Base-by-base conservation (phyloP, 2,329 filamentous ascomycete genomes). In the Penicillium sp. region DNA sequence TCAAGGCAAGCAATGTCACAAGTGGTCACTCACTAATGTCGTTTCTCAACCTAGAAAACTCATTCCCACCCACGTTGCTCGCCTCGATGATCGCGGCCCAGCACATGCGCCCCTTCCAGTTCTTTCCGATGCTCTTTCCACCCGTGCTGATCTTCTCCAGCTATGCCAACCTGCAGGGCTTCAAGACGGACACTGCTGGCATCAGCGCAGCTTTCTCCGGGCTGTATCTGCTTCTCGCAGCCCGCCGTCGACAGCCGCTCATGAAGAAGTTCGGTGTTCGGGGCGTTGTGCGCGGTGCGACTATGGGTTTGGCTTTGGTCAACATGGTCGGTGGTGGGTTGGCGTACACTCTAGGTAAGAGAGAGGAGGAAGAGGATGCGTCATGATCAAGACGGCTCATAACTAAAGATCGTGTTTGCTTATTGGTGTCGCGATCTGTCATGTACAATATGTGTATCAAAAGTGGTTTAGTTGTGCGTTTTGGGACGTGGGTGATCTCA, bases 51-150 rank as follows among this genome's bases (percentile, higher is more conserved):
- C 4, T 66, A 88, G 86, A 86, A 72, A 85, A 82, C 57, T 80
- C 86, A 9, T 80, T 89, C 32, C 84, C 86, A 2, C 82, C 87
- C 24, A 85, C 83, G 11, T 72, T 87, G 13, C 81, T 88, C 42
- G 86, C 87, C 55, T 86, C 85, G 9, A 77, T 89, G 42, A 82
- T 89, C 62, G 82, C 85, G 39, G 84, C 85, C 11, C 84, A 88
- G 65, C 83, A 88, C 75, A 77, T 82, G 42, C 83, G 84, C n/a
- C 86, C 87, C 8, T 85, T 87, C 71, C 85, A 86, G 68, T 68
- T 78, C 7, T 76, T 89, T 0, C 86, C 86, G 4, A 85, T 89
- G 81, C 72, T 86, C 60, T 89, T 89, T 69, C 82, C 86, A 5
- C 85, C 86, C 2, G 75, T 87, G 54, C 78, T 89, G 3, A 78